Evolutionary conservation across 108 stramenopile genomes (phyloP).

Genomic region (Ochromonas danica): DNA sequence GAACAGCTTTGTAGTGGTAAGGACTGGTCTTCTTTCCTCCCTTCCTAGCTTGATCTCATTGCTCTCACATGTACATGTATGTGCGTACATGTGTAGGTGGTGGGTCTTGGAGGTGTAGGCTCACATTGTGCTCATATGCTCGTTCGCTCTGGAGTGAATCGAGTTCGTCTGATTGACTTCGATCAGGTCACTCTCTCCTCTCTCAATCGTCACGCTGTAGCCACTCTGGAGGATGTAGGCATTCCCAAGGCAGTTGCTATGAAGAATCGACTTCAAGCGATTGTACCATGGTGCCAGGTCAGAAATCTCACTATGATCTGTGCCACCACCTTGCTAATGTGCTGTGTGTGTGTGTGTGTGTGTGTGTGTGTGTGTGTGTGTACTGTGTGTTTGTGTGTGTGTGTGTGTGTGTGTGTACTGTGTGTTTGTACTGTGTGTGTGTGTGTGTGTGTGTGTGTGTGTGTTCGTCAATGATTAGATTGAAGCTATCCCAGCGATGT

Average conservation of each 20-base stretch:
- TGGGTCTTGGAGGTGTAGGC: slow-evolving; percentile 48
- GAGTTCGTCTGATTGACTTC: slow-evolving; percentile 90
- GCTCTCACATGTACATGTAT: neutral
- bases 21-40: neutral
- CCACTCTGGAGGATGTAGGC: slow-evolving; percentile 83
- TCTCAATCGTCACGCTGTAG: slow-evolving; percentile 96
- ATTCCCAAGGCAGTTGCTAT: slow-evolving; percentile 79
- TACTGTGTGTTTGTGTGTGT: no score
- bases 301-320: slow-evolving; percentile 60
- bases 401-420: no score
- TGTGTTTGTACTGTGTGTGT: no score
- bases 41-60: no score
- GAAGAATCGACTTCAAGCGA: slow-evolving; percentile 54
- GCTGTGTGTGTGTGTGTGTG: no score
- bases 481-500: slow-evolving; percentile 60
- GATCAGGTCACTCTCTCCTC: slow-evolving; percentile 94
- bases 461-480: slow-evolving; percentile 51
- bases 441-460: slow-evolving; percentile 62
- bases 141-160: slow-evolving; percentile 78
- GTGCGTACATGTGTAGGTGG: neutral
- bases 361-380: no score
- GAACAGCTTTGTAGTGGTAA: slow-evolving; percentile 20
- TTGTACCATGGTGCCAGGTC: slow-evolving; percentile 58
- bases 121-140: slow-evolving; percentile 90
- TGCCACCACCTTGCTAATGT: slow-evolving; percentile 53